Conservation (phyloP, 768 basidiomycete species). For the Amanita brunnescens region DNA sequence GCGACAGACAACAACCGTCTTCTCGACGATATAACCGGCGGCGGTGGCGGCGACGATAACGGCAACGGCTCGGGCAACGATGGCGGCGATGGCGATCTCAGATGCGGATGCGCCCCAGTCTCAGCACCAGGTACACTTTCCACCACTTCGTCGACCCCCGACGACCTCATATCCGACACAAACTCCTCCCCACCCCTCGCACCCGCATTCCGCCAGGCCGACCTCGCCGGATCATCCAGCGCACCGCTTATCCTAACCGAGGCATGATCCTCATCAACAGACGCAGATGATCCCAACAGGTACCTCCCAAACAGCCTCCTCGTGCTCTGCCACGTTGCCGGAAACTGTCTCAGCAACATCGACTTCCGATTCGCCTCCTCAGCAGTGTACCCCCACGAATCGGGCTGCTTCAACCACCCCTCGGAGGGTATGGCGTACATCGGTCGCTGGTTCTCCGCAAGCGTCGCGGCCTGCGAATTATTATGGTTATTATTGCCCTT, state of each 20-base stretch:
- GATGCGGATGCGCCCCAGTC: not conserved
- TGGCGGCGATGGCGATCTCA: not conserved
- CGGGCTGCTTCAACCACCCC: not conserved
- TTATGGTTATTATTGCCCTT: too few species aligned
- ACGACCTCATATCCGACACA: not conserved
- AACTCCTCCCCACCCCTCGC: not conserved
- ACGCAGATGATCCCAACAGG: not conserved
- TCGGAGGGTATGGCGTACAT: constrained; percentile 1
- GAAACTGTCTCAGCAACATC: not conserved
- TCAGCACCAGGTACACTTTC: too few species aligned
- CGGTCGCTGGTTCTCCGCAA: constrained; percentile 2
- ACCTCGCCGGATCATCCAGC: not conserved
- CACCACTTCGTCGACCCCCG: not conserved
- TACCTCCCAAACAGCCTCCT: not conserved
- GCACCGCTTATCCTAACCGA: not conserved
- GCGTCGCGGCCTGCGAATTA: too few species aligned
- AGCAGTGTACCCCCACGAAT: not conserved
- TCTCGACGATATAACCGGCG: constrained; percentile 2
- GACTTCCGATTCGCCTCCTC: not conserved
- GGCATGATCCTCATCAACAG: not conserved
- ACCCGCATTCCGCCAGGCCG: not conserved
- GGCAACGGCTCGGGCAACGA: not conserved
- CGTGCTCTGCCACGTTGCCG: not conserved
- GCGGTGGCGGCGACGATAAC: not conserved
- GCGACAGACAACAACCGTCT: constrained; percentile 6